Evolutionary conservation across 208 protist genomes (phyloP).

Genomic region (Cochliopodium minus): DNA sequence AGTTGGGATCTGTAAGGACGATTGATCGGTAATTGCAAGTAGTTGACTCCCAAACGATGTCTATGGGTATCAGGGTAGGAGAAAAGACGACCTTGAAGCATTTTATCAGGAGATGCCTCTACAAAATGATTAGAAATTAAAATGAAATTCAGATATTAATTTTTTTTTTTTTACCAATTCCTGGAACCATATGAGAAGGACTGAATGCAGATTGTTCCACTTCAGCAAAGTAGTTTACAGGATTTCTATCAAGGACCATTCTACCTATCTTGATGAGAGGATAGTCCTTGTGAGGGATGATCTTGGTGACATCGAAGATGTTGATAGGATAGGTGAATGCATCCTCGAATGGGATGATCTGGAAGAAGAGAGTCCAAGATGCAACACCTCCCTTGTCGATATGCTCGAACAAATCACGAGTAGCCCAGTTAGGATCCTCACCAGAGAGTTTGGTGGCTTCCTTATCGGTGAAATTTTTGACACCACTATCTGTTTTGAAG

Average conservation of each 20-base stretch:
- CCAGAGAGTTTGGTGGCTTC: slow-evolving; percentile 38
- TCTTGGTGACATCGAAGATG: slow-evolving; percentile 52
- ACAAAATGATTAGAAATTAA: too few relatives aligned
- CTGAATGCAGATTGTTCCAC: slow-evolving; percentile 51
- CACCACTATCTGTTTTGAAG: slow-evolving; percentile 41
- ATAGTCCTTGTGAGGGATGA: slow-evolving; percentile 41
- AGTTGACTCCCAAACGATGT: slow-evolving; percentile 47
- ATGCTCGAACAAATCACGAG: slow-evolving; percentile 42
- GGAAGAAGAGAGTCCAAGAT: slow-evolving; percentile 38
- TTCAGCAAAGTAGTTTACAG: slow-evolving; percentile 58
- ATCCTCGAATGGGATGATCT: slow-evolving; percentile 44
- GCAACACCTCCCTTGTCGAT: slow-evolving; percentile 39
- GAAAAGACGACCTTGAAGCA: slow-evolving; percentile 53
- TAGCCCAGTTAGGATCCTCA: slow-evolving; percentile 37
- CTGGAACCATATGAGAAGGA: slow-evolving; percentile 41
- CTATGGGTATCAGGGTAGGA: slow-evolving; percentile 48
- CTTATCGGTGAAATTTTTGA: slow-evolving; percentile 38
- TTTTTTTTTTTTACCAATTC: too few relatives aligned
- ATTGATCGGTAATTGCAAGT: slow-evolving; percentile 47
- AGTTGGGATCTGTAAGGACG: slow-evolving; percentile 13
- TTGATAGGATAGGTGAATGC: slow-evolving; percentile 32
- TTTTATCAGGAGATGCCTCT: slow-evolving; percentile 36
- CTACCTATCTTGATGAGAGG: slow-evolving; percentile 40
- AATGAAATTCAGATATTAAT: too few relatives aligned
- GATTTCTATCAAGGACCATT: slow-evolving; percentile 52